phyloP scores from a whole-genome alignment of 2,329 filamentous ascomycete genomes.

The Alternaria brassicicola region DNA sequence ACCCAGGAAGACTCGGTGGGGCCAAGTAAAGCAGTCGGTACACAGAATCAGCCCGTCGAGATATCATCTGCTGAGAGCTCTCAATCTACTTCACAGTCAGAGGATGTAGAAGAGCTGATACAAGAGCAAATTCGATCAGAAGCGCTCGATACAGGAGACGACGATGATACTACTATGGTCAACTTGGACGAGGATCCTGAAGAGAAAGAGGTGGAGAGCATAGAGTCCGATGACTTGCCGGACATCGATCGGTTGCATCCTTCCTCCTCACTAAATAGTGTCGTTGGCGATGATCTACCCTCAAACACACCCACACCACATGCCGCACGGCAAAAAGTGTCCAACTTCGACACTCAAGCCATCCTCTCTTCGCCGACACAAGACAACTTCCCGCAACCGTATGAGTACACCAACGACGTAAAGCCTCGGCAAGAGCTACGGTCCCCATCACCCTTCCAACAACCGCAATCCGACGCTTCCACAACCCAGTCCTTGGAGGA shows the following conservation, averaged over 20 bases:
- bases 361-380: conserved; percentile 42
- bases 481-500: conserved; percentile 44
- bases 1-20: background rate
- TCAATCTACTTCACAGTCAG: background rate
- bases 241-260: background rate
- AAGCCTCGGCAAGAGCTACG: conserved; percentile 1
- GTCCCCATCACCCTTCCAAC: conserved; percentile 18
- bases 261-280: background rate
- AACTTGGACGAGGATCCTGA: conserved; percentile 2
- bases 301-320: conserved; percentile 41
- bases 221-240: conserved; percentile 21
- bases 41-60: conserved; percentile 25
- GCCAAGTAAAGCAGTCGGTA: conserved; percentile 3
- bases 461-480: conserved; percentile 33
- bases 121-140: conserved; percentile 11
- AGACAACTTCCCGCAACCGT: conserved; percentile 16
- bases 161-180: background rate
- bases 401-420: conserved; percentile 6
- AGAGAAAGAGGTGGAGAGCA: conserved; percentile 14
- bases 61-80: conserved; percentile 29
- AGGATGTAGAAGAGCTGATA: background rate
- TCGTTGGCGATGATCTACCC: conserved; percentile 20
- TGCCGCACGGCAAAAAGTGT: conserved; percentile 21
- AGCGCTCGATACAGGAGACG: background rate
- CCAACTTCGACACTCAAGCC: conserved; percentile 43